Percentiles rank a stretch among this genome's conserved stretches.
Evolutionary conservation across 148 eudicot species (phyloP).

Genomic region (Camellia sinensis): DNA sequence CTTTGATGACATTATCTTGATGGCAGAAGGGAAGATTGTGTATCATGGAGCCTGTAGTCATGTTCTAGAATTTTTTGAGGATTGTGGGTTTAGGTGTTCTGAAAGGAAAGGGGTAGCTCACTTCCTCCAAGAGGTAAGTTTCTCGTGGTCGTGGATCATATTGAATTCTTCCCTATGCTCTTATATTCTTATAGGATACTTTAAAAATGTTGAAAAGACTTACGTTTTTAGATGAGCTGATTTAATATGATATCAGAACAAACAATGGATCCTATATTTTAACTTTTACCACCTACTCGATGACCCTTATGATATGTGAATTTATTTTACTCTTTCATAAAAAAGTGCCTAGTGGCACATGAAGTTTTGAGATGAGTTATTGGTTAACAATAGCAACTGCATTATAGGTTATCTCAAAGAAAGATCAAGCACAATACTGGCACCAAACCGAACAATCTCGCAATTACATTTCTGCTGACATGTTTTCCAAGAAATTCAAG

Average conservation of each 20-base stretch:
- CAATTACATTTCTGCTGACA: slow-evolving; percentile 45
- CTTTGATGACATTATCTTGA: slow-evolving; percentile 76
- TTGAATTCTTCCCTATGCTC: background rate
- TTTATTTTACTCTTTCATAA: too few species aligned
- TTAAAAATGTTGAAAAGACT: background rate
- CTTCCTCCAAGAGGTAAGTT: slow-evolving; percentile 82
- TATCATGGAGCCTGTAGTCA: slow-evolving; percentile 66
- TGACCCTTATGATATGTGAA: too few species aligned
- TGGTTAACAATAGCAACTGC: too few species aligned
- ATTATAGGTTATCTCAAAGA: slow-evolving; percentile 66
- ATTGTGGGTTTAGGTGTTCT: slow-evolving; percentile 78
- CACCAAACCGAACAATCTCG: slow-evolving; percentile 29
- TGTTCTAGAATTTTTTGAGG: slow-evolving; percentile 52
- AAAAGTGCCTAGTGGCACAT: too few species aligned
- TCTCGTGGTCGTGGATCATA: background rate
- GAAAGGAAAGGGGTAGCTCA: slow-evolving; percentile 77
- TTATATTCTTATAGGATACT: background rate
- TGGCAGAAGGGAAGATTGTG: slow-evolving; percentile 78
- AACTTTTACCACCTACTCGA: too few species aligned
- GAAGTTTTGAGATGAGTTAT: too few species aligned
- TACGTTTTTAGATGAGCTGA: too few species aligned
- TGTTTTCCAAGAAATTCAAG: slow-evolving; percentile 47
- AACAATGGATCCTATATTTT: too few species aligned
- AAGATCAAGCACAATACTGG: slow-evolving; percentile 83
- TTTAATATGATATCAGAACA: too few species aligned